These are phyloP conservation scores for Xanthoceras sorbifolium DNA, from an alignment of 345 rosid genomes.

Conservation along the genomic window DNA sequence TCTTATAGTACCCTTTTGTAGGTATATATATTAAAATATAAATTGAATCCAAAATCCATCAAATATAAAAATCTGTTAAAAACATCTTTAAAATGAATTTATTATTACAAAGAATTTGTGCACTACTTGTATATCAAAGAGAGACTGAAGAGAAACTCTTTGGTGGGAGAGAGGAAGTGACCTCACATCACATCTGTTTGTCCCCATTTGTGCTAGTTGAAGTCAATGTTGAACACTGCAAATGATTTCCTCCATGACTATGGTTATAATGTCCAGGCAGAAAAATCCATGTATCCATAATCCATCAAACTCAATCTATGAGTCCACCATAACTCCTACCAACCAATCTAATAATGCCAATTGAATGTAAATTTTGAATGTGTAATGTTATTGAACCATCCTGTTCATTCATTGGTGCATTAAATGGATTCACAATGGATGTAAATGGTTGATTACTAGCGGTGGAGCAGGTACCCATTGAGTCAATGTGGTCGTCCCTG, in stretches of 20 bases:
- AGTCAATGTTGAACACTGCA: neutral
- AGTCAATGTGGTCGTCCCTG: neutral
- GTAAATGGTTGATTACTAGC: neutral
- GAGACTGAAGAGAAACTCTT: neutral
- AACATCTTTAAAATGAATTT: too few relatives aligned
- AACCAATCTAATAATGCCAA: neutral
- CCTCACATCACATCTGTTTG: neutral
- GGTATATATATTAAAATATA: too few relatives aligned
- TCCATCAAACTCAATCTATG: neutral
- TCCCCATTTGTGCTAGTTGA: neutral
- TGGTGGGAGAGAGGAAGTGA: neutral
- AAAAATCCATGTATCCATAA: neutral
- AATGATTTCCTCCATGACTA: neutral
- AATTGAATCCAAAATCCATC: too few relatives aligned
- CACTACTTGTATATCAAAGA: neutral
- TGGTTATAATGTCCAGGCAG: neutral
- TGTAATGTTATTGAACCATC: neutral
- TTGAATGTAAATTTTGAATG: neutral
- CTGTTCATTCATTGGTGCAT: neutral
- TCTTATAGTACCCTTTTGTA: too few relatives aligned
- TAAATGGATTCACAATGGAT: neutral
- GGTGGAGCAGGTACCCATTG: slow-evolving; percentile 6
- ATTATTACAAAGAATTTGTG: too few relatives aligned
- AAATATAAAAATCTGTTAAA: too few relatives aligned
- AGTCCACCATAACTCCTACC: neutral